These are phyloP conservation scores for Microbotryum violaceum DNA, from an alignment of 1,284 basidiomycete species.

Conservation along the genomic window DNA sequence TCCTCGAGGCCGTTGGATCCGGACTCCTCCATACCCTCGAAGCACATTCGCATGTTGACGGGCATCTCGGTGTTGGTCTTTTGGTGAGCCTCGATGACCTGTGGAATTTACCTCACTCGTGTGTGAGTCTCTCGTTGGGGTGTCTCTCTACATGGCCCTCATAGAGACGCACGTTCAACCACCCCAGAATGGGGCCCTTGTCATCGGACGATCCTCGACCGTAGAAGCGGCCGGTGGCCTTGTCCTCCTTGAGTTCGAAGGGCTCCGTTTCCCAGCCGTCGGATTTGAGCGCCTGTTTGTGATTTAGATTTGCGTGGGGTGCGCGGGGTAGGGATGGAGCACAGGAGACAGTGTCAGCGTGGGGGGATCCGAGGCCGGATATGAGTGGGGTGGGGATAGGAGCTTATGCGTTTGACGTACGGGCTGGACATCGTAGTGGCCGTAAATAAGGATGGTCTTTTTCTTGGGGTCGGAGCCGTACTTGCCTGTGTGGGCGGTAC, in stretches of 20 bases:
- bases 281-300: constrained; percentile 17
- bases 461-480: constrained; percentile 41
- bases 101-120: neutral
- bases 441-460: constrained; percentile 51
- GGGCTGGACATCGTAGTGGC: constrained; percentile 46
- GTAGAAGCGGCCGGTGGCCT: constrained; percentile 63
- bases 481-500: neutral
- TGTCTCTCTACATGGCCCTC: too few species aligned
- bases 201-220: constrained; percentile 89
- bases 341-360: neutral
- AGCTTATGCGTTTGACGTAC: constrained; percentile 18
- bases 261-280: constrained; percentile 61
- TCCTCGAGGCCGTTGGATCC: constrained; percentile 91
- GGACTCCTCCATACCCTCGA: constrained; percentile 98
- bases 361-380: neutral
- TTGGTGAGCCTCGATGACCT: constrained; percentile 72
- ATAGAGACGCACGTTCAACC: constrained; percentile 61
- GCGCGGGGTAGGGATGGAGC: neutral
- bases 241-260: constrained; percentile 67
- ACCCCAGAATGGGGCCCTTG: constrained; percentile 68
- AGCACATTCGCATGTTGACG: constrained; percentile 89
- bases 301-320: neutral
- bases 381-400: neutral
- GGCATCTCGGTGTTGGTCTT: constrained; percentile 68
- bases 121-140: neutral